These are phyloP conservation scores for Petunia axillaris DNA, from an alignment of 257 asterid genomes.

Conservation along the genomic window DNA sequence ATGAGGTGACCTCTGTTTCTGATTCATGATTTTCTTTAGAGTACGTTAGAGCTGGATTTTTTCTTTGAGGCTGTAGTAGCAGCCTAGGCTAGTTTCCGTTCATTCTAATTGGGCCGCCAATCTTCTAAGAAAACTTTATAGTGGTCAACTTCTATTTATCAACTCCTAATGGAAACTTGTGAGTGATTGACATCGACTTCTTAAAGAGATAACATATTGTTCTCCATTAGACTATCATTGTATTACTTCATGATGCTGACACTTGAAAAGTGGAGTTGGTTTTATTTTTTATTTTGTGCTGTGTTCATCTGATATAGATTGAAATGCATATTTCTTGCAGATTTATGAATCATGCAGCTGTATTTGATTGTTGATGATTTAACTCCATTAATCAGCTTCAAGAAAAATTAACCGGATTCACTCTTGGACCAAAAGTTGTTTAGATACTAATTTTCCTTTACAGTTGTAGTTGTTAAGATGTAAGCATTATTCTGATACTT, in stretches of 20 bases:
- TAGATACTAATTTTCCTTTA: constrained; percentile 11
- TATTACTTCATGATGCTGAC: not conserved
- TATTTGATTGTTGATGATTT: constrained; percentile 22
- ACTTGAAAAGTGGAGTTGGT: constrained; percentile 15
- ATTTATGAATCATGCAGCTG: constrained; percentile 27
- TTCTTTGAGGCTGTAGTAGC: not conserved
- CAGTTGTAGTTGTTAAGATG: constrained; percentile 30
- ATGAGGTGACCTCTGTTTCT: not conserved
- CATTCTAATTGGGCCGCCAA: not conserved
- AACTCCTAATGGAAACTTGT: not conserved
- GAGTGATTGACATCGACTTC: not conserved
- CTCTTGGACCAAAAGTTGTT: not conserved
- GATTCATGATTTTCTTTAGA: not conserved
- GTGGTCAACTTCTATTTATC: not conserved
- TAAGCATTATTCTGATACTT: constrained; percentile 44
- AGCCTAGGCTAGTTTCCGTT: not conserved
- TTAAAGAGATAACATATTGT: not conserved
- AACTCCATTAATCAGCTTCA: constrained; percentile 18
- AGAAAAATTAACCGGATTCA: constrained; percentile 3
- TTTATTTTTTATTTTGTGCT: constrained; percentile 3
- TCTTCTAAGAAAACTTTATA: not conserved
- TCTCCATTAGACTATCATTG: not conserved
- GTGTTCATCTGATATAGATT: not conserved
- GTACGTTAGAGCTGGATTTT: not conserved
- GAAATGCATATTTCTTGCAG: constrained; percentile 23